These are phyloP conservation scores for Arabis hirsuta DNA, from an alignment of 345 rosid species.

Conservation along the genomic window DNA sequence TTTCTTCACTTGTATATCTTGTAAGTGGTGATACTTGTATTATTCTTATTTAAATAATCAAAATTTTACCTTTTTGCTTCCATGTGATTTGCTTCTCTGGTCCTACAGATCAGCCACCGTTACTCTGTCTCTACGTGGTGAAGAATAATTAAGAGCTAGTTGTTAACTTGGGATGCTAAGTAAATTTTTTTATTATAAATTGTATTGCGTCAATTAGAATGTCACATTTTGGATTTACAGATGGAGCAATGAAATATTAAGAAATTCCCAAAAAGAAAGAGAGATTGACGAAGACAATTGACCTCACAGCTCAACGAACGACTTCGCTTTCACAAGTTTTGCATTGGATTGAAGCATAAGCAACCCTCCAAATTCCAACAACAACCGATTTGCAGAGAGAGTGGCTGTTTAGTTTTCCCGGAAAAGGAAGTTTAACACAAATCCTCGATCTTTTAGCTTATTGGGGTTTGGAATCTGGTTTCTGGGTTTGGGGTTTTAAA, in stretches of 20 bases:
- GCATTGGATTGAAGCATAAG: conserved; percentile 41
- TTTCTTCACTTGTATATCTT: conserved; percentile 10
- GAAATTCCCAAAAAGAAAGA: not conserved
- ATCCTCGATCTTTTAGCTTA: not conserved
- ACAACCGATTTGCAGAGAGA: conserved; percentile 23
- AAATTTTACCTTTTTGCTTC: too few species aligned
- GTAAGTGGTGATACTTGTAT: conserved; percentile 30
- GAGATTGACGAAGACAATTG: conserved; percentile 23
- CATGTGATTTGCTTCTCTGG: not conserved
- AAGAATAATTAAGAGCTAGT: too few species aligned
- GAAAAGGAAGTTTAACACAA: not conserved
- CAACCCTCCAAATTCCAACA: conserved; percentile 30
- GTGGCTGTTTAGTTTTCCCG: not conserved
- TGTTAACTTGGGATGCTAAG: too few species aligned
- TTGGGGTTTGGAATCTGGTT: not conserved
- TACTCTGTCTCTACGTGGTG: conserved; percentile 28
- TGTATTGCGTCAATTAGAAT: too few species aligned
- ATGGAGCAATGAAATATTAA: not conserved
- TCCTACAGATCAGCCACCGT: conserved; percentile 28
- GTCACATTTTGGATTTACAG: too few species aligned
- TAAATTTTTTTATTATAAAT: too few species aligned
- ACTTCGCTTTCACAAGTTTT: conserved; percentile 19
- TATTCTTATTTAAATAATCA: not conserved
- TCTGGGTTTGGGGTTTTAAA: not conserved
- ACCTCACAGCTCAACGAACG: conserved; percentile 33